Evolutionary conservation across 2,329 filamentous ascomycete species (phyloP).

Genomic region (Cladophialophora psammophila): DNA sequence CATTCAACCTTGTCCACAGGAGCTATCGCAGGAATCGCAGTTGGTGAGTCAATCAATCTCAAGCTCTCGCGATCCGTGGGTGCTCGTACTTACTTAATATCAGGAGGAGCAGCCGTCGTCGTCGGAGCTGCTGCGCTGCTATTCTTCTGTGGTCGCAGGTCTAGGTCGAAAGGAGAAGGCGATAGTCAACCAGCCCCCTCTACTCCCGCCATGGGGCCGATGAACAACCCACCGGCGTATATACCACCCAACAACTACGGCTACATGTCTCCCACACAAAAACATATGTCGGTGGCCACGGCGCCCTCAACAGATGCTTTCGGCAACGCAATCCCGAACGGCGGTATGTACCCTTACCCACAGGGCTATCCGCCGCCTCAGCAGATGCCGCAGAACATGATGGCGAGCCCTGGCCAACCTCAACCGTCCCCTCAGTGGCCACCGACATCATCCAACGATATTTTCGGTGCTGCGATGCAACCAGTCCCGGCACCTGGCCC

Average conservation of each 20-base stretch:
- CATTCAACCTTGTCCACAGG: constrained; percentile 15
- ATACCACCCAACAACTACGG: constrained; percentile 17
- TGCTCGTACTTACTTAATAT: not conserved
- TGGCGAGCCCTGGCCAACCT: constrained; percentile 1
- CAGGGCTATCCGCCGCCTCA: constrained; percentile 10
- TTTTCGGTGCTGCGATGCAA: constrained; percentile 12
- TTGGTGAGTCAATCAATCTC: constrained; percentile 14
- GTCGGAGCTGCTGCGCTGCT: constrained; percentile 21
- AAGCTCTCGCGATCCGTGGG: no score
- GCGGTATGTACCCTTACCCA: constrained; percentile 10
- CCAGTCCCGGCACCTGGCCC: not conserved
- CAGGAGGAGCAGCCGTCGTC: constrained; percentile 24
- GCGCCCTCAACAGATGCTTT: constrained; percentile 26
- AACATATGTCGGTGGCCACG: constrained; percentile 22
- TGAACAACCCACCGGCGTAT: constrained; percentile 22
- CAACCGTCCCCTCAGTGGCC: constrained; percentile 15
- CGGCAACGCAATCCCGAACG: constrained; percentile 18
- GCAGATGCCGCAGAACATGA: constrained; percentile 13
- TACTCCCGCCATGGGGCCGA: constrained; percentile 13
- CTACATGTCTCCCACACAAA: constrained; percentile 26
- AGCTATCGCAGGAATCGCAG: constrained; percentile 30
- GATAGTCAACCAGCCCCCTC: not conserved
- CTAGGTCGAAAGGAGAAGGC: constrained; percentile 4
- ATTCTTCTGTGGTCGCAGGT: constrained; percentile 29
- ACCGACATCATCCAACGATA: constrained; percentile 14